Percentiles rank a stretch among this genome's conserved stretches.
Evolutionary conservation across 225 moss, liverwort and hornwort species (phyloP).

Genomic region (Bryoerythrophyllum caledonicum): DNA sequence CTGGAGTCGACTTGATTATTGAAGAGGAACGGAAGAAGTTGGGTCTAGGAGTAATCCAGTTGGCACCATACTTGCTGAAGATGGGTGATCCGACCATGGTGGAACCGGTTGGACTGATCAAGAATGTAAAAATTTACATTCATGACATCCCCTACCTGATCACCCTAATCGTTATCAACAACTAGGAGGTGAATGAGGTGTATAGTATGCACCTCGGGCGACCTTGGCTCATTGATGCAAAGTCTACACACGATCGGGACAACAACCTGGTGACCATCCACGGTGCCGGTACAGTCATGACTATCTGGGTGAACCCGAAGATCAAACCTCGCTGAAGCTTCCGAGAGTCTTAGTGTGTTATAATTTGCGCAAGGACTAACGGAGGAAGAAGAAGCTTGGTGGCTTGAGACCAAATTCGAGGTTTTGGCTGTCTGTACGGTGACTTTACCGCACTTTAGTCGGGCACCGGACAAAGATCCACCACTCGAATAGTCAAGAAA

Average conservation of each 20-base stretch:
- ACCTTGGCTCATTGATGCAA: not conserved
- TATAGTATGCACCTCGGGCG: not conserved
- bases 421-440: too few species aligned
- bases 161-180: not conserved
- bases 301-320: not conserved
- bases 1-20: not conserved
- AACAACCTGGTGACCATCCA: not conserved
- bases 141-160: not conserved
- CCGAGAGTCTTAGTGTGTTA: not conserved
- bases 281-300: not conserved
- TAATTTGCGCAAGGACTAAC: too few species aligned
- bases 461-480: too few species aligned
- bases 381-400: too few species aligned
- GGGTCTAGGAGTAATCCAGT: not conserved
- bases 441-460: too few species aligned
- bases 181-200: not conserved
- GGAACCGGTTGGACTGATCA: not conserved
- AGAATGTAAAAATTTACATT: not conserved
- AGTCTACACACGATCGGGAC: not conserved
- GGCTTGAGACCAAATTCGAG: too few species aligned
- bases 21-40: not conserved
- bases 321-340: not conserved
- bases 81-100: not conserved
- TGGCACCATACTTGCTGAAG: not conserved
- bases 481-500: too few species aligned